Evolutionary conservation across 768 basidiomycete species (phyloP).

Genomic region (Lactarius deliciosus): DNA sequence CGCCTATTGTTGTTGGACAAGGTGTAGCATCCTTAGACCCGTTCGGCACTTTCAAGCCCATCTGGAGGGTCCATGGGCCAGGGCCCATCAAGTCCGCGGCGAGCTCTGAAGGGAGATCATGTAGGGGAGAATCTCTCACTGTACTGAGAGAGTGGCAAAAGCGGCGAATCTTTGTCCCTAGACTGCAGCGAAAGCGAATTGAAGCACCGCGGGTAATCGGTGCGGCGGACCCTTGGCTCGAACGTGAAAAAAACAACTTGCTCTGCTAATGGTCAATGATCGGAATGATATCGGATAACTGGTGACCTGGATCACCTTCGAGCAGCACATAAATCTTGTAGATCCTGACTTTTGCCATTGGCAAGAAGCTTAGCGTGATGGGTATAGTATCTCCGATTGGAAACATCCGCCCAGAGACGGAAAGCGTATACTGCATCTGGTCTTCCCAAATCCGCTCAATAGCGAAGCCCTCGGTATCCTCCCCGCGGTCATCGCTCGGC

Average conservation of each 20-base stretch:
- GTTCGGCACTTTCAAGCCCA: conserved; percentile 63
- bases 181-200: conserved; percentile 12
- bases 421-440: conserved; percentile 78
- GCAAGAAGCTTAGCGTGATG: conserved; percentile 75
- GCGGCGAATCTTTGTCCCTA: conserved; percentile 37
- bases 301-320: conserved; percentile 57
- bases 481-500: conserved; percentile 80
- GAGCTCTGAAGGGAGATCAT: conserved; percentile 50
- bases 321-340: conserved; percentile 69
- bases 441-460: conserved; percentile 91
- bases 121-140: conserved; percentile 73
- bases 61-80: conserved; percentile 66
- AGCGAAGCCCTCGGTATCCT: conserved; percentile 76
- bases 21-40: conserved; percentile 54
- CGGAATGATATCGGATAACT: conserved; percentile 2
- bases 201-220: conserved; percentile 50
- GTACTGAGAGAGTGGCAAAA: conserved; percentile 64
- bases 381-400: conserved; percentile 83
- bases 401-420: conserved; percentile 72
- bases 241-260: conserved; percentile 80
- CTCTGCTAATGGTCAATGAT: conserved; percentile 47
- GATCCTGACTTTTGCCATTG: conserved; percentile 79
- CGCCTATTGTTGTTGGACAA: conserved; percentile 79
- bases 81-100: conserved; percentile 15
- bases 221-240: conserved; percentile 61